These are phyloP conservation scores for Camelina hispida DNA, from an alignment of 345 rosid species.

Conservation along the genomic window DNA sequence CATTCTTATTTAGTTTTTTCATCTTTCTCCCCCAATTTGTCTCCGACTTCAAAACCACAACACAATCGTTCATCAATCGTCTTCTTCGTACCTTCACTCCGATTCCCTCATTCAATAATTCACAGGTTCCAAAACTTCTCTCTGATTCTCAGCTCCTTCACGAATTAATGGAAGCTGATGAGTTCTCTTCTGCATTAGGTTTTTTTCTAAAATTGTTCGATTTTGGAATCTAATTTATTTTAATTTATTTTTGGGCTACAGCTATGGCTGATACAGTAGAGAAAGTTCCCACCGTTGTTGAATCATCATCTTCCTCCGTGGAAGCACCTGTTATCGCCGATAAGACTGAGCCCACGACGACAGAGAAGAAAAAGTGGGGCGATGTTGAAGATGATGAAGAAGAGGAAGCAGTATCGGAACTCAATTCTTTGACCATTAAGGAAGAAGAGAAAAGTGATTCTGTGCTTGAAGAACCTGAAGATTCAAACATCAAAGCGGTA, in stretches of 20 bases:
- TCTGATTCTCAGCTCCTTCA: not conserved
- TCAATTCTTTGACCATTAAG: slow-evolving; percentile 55
- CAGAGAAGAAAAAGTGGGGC: not conserved
- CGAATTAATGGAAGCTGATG: not conserved
- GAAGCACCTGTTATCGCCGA: not conserved
- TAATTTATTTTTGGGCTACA: not conserved
- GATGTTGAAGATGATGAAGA: slow-evolving; percentile 44
- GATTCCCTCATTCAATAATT: not conserved
- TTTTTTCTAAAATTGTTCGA: not conserved
- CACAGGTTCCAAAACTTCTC: slow-evolving; percentile 2
- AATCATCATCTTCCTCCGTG: not conserved
- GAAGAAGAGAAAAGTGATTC: slow-evolving; percentile 57
- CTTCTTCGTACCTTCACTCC: not conserved
- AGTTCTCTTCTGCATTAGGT: not conserved
- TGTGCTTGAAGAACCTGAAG: slow-evolving; percentile 85
- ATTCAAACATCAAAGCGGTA: slow-evolving; percentile 82
- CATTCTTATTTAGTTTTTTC: not conserved
- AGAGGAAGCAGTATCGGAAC: slow-evolving; percentile 49
- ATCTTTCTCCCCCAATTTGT: not conserved
- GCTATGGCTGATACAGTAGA: slow-evolving; percentile 46
- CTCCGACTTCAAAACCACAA: not conserved
- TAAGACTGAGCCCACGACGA: not conserved
- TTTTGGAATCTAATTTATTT: slow-evolving; percentile 13
- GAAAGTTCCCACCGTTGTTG: slow-evolving; percentile 26
- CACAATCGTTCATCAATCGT: not conserved